Evolutionary conservation across 371 early-diverging fungal species (phyloP).

Genomic region (Mucor plumbeus): DNA sequence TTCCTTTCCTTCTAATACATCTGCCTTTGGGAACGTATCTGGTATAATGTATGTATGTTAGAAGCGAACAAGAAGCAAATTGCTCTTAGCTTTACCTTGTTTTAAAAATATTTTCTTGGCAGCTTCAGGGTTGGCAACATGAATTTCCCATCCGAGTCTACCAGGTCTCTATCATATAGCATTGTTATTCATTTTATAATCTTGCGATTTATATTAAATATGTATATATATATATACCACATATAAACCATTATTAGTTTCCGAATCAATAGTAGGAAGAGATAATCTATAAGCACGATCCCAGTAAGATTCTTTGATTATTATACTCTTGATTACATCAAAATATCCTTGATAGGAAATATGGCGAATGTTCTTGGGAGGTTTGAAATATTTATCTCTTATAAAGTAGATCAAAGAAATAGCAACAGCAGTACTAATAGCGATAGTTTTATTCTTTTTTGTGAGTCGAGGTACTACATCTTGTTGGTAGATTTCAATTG

Average conservation of each 20-base stretch:
- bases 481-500: background rate
- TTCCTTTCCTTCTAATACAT: background rate
- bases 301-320: background rate
- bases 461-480: constrained; percentile 16
- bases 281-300: background rate
- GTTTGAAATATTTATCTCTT: background rate
- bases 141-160: constrained; percentile 11
- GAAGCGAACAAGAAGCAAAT: too few relatives aligned
- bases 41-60: background rate
- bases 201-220: background rate
- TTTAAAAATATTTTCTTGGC: constrained; percentile 11
- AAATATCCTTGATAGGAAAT: constrained; percentile 22
- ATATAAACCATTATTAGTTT: constrained; percentile 14
- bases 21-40: constrained; percentile 11
- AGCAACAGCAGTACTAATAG: constrained; percentile 9
- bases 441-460: constrained; percentile 13
- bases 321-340: constrained; percentile 3
- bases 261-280: constrained; percentile 8
- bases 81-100: constrained; percentile 5
- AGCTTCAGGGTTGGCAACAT: constrained; percentile 5
- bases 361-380: constrained; percentile 30
- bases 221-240: too few relatives aligned
- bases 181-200: background rate
- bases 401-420: constrained; percentile 8
- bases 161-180: background rate